Conservation (phyloP, 331 rosid genomes). For the Phaseolus coccineus region DNA sequence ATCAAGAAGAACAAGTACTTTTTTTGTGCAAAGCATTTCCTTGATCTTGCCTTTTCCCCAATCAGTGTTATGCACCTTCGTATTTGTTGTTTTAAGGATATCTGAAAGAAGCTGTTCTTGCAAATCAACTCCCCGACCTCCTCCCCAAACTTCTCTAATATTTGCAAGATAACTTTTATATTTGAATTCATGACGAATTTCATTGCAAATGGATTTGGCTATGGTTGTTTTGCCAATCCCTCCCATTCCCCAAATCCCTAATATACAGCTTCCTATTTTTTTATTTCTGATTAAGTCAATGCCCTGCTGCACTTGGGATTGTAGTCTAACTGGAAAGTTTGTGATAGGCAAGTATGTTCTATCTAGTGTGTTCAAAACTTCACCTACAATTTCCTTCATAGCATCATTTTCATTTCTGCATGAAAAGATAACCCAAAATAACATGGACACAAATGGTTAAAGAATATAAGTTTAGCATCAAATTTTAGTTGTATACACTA, state of each 20-base stretch:
- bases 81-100: constrained; percentile 15
- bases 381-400: not conserved
- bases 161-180: not conserved
- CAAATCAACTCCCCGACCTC: not conserved
- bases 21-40: not conserved
- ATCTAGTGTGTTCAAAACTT: constrained; percentile 3
- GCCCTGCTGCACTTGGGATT: not conserved
- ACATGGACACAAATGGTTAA: not conserved
- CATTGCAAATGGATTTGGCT: constrained; percentile 24
- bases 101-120: constrained; percentile 29
- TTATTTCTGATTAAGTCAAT: not conserved
- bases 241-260: constrained; percentile 36
- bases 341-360: not conserved
- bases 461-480: not conserved
- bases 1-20: no score
- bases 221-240: constrained; percentile 15
- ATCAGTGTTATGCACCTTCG: constrained; percentile 5
- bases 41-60: not conserved
- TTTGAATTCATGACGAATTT: not conserved
- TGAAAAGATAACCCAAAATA: not conserved
- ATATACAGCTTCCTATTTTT: not conserved
- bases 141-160: constrained; percentile 27
- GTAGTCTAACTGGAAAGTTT: constrained; percentile 8
- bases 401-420: not conserved
- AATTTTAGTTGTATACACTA: not conserved